Percentiles rank a stretch among this genome's conserved stretches.
Evolutionary conservation across 768 basidiomycete species (phyloP).

Genomic region (Candolleomyces efflorescens): DNA sequence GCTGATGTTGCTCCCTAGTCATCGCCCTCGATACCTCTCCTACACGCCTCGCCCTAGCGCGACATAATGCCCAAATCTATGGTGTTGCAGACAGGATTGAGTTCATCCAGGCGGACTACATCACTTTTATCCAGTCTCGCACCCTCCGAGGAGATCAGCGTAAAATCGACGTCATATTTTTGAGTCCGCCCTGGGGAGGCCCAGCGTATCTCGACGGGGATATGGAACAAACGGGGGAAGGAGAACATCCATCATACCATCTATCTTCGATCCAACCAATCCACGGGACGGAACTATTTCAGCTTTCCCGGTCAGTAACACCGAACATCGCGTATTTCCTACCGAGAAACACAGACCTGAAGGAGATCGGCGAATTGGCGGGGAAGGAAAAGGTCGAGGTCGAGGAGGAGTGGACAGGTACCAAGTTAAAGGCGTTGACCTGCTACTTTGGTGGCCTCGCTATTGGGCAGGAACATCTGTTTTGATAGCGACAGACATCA

Average conservation of each 20-base stretch:
- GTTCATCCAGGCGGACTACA: constrained; percentile 84
- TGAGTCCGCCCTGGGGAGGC: constrained; percentile 97
- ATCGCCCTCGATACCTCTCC: constrained; percentile 91
- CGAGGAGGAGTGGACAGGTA: constrained; percentile 96
- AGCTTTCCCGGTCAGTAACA: constrained; percentile 65
- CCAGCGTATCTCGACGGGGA: constrained; percentile 57
- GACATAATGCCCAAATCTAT: constrained; percentile 91
- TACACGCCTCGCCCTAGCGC: constrained; percentile 80
- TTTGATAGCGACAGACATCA: constrained; percentile 24
- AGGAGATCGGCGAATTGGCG: constrained; percentile 56
- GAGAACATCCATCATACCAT: constrained; percentile 53
- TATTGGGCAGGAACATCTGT: constrained; percentile 61
- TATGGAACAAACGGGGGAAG: constrained; percentile 10
- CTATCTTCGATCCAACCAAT: constrained; percentile 74
- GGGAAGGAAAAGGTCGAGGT: constrained; percentile 69
- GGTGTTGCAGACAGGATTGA: constrained; percentile 95
- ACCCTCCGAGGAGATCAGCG: constrained; percentile 34
- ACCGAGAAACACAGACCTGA: constrained; percentile 73
- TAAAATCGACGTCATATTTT: constrained; percentile 84
- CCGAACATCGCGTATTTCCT: constrained; percentile 86
- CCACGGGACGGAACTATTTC: constrained; percentile 80
- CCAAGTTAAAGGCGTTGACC: constrained; percentile 89
- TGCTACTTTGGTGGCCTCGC: constrained; percentile 90
- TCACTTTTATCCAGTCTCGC: constrained; percentile 55
- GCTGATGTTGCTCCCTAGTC: constrained; percentile 44